These are phyloP conservation scores for Starmerella tilneyi DNA, from an alignment of 805 yeast species.

Conservation along the genomic window DNA sequence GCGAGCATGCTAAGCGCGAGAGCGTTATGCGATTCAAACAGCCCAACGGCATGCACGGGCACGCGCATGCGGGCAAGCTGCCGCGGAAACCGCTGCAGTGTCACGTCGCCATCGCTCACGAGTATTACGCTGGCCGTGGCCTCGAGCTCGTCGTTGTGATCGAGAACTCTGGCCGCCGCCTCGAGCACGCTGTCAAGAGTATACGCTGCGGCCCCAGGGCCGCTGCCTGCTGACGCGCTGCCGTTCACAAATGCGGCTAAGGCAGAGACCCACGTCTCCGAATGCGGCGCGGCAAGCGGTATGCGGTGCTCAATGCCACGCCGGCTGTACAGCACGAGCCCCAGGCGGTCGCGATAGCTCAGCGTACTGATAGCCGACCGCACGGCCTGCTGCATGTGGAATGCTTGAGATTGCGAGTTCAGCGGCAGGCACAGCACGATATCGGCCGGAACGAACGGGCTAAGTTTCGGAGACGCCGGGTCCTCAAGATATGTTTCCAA, in stretches of 20 bases:
- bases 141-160: not conserved
- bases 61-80: not conserved
- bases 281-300: not conserved
- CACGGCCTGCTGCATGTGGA: conserved; percentile 4
- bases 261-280: not conserved
- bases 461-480: not conserved
- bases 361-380: not conserved
- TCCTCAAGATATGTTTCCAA: not conserved
- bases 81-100: not conserved
- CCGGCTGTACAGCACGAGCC: conserved; percentile 1
- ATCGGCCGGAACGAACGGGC: conserved; percentile 4
- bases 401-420: not conserved
- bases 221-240: too few species aligned
- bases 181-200: not conserved
- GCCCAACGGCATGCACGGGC: conserved; percentile 6
- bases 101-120: not conserved
- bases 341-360: conserved; percentile 8
- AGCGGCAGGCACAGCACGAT: conserved; percentile 7
- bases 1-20: conserved; percentile 7
- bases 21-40: conserved; percentile 1
- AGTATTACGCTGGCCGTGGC: conserved; percentile 9
- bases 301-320: not conserved
- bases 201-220: too few species aligned
- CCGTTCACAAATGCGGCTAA: not conserved
- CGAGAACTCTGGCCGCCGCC: not conserved